A percentile compares a stretch with the other conserved stretches of the same genome.
These are phyloP conservation scores for Elongisporangium undulatum DNA, from an alignment of 352 stramenopile genomes.

Conservation along the genomic window DNA sequence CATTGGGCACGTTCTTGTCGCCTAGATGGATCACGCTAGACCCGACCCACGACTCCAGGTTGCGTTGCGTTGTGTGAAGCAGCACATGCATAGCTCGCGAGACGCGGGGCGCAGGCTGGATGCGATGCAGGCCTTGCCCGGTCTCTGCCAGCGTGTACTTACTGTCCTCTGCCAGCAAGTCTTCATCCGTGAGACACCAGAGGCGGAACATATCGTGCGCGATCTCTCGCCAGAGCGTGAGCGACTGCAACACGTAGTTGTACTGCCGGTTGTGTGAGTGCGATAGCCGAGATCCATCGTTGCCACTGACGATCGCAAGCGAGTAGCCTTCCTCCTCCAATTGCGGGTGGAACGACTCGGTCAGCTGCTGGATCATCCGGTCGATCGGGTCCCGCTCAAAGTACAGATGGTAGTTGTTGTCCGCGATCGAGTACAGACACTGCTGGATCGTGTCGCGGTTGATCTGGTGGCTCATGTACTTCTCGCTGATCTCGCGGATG, in stretches of 20 bases:
- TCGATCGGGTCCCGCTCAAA: conserved; percentile 97
- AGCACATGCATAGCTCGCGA: conserved; percentile 95
- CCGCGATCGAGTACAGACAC: conserved; percentile 95
- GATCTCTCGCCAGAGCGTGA: conserved; percentile 96
- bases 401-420: conserved; percentile 98
- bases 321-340: conserved; percentile 70
- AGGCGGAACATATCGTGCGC: conserved; percentile 96
- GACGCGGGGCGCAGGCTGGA: conserved; percentile 92
- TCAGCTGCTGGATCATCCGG: conserved; percentile 91
- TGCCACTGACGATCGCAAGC: conserved; percentile 91
- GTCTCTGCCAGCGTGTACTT: conserved; percentile 92
- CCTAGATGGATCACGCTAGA: conserved; percentile 96
- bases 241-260: conserved; percentile 94
- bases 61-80: conserved; percentile 76
- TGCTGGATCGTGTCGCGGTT: conserved; percentile 88
- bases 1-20: conserved; percentile 98
- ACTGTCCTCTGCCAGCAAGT: conserved; percentile 81
- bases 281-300: conserved; percentile 91
- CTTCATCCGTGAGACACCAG: conserved; percentile 93
- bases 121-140: conserved; percentile 93
- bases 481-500: conserved; percentile 82
- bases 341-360: conserved; percentile 82
- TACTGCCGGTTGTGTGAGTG: conserved; percentile 95
- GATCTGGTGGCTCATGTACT: conserved; percentile 49
- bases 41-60: conserved; percentile 87